phyloP scores from a whole-genome alignment of 1,284 basidiomycete species.

The Termitomyces sp. region DNA sequence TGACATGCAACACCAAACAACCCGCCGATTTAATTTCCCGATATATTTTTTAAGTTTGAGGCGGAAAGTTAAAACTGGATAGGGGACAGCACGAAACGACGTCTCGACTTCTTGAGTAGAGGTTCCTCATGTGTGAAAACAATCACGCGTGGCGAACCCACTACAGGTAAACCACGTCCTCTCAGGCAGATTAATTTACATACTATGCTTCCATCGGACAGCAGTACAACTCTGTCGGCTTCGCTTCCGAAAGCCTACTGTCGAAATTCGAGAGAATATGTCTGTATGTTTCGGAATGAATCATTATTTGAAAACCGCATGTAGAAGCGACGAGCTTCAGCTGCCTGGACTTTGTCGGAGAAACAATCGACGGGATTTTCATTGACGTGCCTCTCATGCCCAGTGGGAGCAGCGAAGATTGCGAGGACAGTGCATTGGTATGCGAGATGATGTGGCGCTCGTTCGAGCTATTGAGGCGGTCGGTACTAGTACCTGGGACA shows the following conservation, averaged over 20 bases:
- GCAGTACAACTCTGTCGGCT: no score
- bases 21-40: no score
- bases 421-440: no score
- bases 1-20: no score
- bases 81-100: constrained; percentile 89
- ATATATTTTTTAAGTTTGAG: no score
- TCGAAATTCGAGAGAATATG: constrained; percentile 96
- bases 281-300: constrained; percentile 84
- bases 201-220: no score
- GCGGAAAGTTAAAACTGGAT: no score
- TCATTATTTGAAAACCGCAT: constrained; percentile 99
- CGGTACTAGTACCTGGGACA: no score
- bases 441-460: constrained; percentile 96
- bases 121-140: constrained; percentile 60
- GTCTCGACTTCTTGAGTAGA: constrained; percentile 73
- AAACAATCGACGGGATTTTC: constrained; percentile 96
- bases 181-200: constrained; percentile 61
- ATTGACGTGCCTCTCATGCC: constrained; percentile 98
- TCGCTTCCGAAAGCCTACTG: no score
- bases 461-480: constrained; percentile 87
- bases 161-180: constrained; percentile 38
- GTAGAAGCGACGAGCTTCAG: constrained; percentile 98
- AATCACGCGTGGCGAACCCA: not conserved
- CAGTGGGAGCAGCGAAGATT: constrained; percentile 94
- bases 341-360: constrained; percentile 89